Evolutionary conservation across 495 filamentous ascomycete genomes (phyloP).

Genomic region (Hypoxylon crocopeplum): DNA sequence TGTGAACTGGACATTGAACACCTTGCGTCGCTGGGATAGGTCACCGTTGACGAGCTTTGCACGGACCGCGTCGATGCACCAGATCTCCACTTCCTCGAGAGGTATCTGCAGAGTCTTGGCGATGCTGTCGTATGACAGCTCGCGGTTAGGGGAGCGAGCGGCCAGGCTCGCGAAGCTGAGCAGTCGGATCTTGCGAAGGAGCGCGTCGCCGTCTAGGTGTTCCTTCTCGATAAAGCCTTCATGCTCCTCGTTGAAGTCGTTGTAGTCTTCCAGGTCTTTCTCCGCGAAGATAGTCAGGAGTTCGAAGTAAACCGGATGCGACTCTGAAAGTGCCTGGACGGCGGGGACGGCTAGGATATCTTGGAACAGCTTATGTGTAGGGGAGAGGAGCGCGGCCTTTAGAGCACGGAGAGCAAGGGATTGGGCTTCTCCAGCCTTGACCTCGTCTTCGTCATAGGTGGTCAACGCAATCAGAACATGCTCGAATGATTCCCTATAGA

Average conservation of each 20-base stretch:
- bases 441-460: conserved; percentile 79
- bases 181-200: conserved; percentile 90
- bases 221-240: conserved; percentile 79
- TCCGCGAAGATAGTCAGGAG: conserved; percentile 94
- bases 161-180: conserved; percentile 90
- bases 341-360: conserved; percentile 86
- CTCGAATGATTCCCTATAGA: conserved; percentile 69
- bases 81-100: conserved; percentile 86
- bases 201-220: conserved; percentile 64
- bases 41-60: conserved; percentile 94
- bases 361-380: conserved; percentile 89
- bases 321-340: conserved; percentile 83
- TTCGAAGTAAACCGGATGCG: conserved; percentile 82
- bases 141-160: conserved; percentile 78
- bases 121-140: conserved; percentile 84
- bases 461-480: conserved; percentile 84
- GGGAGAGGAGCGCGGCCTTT: conserved; percentile 77
- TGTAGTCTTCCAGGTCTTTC: conserved; percentile 91
- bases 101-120: conserved; percentile 82
- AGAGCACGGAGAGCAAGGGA: conserved; percentile 84
- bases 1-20: conserved; percentile 92
- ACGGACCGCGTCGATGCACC: conserved; percentile 97
- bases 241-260: conserved; percentile 87
- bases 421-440: conserved; percentile 72
- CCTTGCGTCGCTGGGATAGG: conserved; percentile 85